These are phyloP conservation scores for Globisporangium perplexum DNA, from an alignment of 352 stramenopile genomes.

Conservation along the genomic window DNA sequence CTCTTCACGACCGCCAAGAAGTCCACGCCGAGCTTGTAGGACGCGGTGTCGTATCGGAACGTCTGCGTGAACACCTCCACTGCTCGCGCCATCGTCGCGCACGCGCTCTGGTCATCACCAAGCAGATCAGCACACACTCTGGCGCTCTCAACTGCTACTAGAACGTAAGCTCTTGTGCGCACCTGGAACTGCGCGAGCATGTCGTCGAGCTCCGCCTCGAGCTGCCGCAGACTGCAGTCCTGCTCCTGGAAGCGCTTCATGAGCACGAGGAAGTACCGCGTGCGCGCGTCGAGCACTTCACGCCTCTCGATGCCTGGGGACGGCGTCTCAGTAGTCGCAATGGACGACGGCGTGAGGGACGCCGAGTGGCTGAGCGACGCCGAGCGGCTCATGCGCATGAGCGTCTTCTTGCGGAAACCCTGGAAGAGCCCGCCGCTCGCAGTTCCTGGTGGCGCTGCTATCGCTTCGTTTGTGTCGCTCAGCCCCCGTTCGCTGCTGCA, in stretches of 20 bases:
- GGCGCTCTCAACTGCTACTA: too few species aligned
- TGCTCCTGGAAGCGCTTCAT: constrained; percentile 52
- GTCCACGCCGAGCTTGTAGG: constrained; percentile 31
- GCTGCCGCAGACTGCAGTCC: constrained; percentile 32
- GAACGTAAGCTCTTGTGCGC: not conserved
- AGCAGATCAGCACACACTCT: not conserved
- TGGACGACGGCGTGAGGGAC: constrained; percentile 5
- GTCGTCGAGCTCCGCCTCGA: constrained; percentile 38
- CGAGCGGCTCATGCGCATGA: constrained; percentile 52
- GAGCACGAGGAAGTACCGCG: constrained; percentile 17
- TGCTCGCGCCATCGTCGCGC: constrained; percentile 38
- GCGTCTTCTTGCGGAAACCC: constrained; percentile 57
- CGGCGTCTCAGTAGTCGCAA: constrained; percentile 11
- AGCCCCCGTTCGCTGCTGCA: constrained; percentile 4
- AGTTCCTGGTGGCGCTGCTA: too few species aligned
- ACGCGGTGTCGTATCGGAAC: constrained; percentile 24
- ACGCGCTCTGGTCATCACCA: constrained; percentile 20
- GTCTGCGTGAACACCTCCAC: constrained; percentile 53
- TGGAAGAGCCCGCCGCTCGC: constrained; percentile 34
- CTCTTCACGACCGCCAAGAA: constrained; percentile 45
- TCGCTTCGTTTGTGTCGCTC: not conserved
- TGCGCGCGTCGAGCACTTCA: constrained; percentile 6
- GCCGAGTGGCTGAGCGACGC: constrained; percentile 2
- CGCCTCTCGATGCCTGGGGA: constrained; percentile 23
- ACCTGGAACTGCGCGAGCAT: constrained; percentile 65